phyloP scores from a whole-genome alignment of 2,329 filamentous ascomycete species.

The Colletotrichum karsti region DNA sequence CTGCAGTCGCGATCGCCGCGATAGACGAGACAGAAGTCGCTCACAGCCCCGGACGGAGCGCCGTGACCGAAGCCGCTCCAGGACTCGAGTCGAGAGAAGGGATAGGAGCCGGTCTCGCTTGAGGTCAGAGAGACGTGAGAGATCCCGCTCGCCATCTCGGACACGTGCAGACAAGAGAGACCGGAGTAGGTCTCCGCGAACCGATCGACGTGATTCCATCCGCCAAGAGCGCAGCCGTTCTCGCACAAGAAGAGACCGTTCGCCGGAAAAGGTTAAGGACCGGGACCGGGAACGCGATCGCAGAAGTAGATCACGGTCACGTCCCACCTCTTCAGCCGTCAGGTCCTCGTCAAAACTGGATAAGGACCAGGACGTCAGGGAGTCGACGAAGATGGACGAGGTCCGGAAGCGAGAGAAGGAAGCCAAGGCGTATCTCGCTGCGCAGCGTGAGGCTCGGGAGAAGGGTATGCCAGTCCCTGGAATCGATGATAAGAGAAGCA shows the following conservation, averaged over 20 bases:
- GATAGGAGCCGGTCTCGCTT: conserved; percentile 40
- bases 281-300: conserved; percentile 41
- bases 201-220: conserved; percentile 27
- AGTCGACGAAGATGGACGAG: conserved; percentile 68
- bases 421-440: conserved; percentile 70
- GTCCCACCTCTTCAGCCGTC: conserved; percentile 37
- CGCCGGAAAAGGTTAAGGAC: conserved; percentile 30
- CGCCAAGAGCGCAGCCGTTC: conserved; percentile 30
- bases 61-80: conserved; percentile 39
- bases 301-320: conserved; percentile 55
- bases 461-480: conserved; percentile 67
- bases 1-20: conserved; percentile 46
- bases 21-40: conserved; percentile 43
- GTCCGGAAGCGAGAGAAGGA: conserved; percentile 70
- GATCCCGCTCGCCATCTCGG: conserved; percentile 21
- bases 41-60: conserved; percentile 33
- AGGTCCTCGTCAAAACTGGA: conserved; percentile 23
- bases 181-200: conserved; percentile 38
- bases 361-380: conserved; percentile 57
- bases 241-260: conserved; percentile 32
- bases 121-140: conserved; percentile 26
- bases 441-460: conserved; percentile 66
- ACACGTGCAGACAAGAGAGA: conserved; percentile 32
- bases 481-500: conserved; percentile 60
- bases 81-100: conserved; percentile 33